Conservation (phyloP, 495 filamentous ascomycete genomes). For the Neurospora sp. region DNA sequence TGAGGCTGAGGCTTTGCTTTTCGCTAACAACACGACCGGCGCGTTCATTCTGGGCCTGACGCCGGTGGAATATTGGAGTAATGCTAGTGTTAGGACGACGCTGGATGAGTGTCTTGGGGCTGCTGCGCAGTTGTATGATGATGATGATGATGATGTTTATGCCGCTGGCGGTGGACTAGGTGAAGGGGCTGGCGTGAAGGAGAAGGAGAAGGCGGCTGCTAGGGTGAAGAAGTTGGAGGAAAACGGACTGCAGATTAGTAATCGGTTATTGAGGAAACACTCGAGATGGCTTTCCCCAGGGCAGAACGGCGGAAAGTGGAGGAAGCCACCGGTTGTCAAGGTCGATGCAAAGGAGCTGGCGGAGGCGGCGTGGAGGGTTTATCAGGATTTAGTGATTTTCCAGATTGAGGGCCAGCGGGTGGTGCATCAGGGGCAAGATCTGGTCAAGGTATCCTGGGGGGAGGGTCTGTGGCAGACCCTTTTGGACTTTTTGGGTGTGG, state of each 20-base stretch:
- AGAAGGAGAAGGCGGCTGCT: neutral
- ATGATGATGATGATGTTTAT: neutral
- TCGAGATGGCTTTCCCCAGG: neutral
- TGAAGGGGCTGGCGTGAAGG: neutral
- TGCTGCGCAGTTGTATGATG: neutral
- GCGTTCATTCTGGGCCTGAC: slow-evolving; percentile 37
- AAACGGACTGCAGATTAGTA: neutral
- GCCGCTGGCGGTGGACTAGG: too few species aligned
- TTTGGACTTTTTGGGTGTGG: neutral
- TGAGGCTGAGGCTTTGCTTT: neutral
- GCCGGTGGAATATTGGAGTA: slow-evolving; percentile 42
- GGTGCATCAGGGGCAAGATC: neutral
- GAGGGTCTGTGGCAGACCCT: neutral
- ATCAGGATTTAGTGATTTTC: neutral
- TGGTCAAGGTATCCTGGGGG: neutral
- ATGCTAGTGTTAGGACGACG: slow-evolving; percentile 24
- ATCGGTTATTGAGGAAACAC: neutral
- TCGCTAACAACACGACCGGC: slow-evolving; percentile 34
- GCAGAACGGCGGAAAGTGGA: neutral
- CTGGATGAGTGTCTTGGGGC: slow-evolving; percentile 15
- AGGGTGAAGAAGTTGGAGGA: neutral
- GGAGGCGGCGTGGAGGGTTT: neutral
- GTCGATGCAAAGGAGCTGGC: neutral
- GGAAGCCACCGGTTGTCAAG: neutral
- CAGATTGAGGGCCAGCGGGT: neutral